Base-by-base conservation (phyloP, 2,329 filamentous ascomycete species). In the Blumeria graminis region DNA sequence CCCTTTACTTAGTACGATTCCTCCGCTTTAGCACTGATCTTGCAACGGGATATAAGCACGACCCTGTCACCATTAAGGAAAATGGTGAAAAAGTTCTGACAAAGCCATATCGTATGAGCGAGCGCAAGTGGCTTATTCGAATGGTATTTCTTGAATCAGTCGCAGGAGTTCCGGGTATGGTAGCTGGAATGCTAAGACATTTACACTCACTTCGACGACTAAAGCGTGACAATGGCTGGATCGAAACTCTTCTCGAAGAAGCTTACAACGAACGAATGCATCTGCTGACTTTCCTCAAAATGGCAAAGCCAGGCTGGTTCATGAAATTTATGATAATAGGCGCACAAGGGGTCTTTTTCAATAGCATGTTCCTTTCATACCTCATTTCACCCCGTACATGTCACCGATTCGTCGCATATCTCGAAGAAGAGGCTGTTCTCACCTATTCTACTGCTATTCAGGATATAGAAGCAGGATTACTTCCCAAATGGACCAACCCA, bases 311-410 rank as follows among this genome's bases (percentile, higher is more conserved):
- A 3, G 66, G 66, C 13, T 80, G 77, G 73, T 92, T 94, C 72
- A 94, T 95, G 89, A 83, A 86, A 60, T 69, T 87, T 57, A 86
- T 94, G 80, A 87, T 96, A 56, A 77, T 96, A 41, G 87, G 82
- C 10, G 89, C 90, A 0, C 90, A 96, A 68, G 92, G 90, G 41
- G 86, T 96, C 63, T 96, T 94, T 74, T 95, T 94, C 77, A 98
- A 98, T 70, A 77, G 80, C 61, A 78, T 96, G 67, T 96, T 98
- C 74, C 58, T 94, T 60, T 76, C 83, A 51, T 96, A 96, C 70
- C 80, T 98, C 36, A 65, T 94, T 58, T 87, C 83, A 1, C 90
- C 92, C 6, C 80, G 82, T 59, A 90, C 86, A 60, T 90, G 86
- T 65, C 92, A 98, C 69, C 83, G 92, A 48, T 96, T 98, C 68